Evolutionary conservation across 2,329 filamentous ascomycete species (phyloP).

Genomic region (Tolypocladium sp.): DNA sequence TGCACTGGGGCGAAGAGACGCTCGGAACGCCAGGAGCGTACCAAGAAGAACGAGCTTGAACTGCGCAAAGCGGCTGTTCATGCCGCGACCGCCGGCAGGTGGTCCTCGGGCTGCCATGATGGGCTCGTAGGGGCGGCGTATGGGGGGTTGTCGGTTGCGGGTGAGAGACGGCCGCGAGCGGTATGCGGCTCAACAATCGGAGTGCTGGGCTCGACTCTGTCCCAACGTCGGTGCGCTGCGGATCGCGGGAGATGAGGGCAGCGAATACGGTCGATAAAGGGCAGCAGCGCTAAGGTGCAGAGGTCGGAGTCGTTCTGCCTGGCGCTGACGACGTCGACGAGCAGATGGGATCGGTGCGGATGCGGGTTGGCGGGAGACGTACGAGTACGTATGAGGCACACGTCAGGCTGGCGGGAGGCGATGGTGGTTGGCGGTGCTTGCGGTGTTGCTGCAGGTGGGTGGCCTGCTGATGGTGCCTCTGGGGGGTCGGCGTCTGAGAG

Average conservation of each 20-base stretch:
- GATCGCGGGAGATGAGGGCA: not conserved
- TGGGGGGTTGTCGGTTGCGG: not conserved
- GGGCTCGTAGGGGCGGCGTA: conserved; percentile 10
- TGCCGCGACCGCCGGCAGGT: conserved; percentile 51
- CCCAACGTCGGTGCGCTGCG: not conserved
- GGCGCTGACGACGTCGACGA: conserved; percentile 6
- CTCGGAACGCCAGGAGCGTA: conserved; percentile 34
- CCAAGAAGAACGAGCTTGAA: conserved; percentile 97
- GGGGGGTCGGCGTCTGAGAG: not conserved
- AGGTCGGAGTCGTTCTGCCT: conserved; percentile 3
- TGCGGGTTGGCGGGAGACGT: not conserved
- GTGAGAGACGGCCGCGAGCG: not conserved
- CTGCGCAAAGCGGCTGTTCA: conserved; percentile 87
- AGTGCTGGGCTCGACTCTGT: not conserved
- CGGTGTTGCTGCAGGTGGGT: not conserved
- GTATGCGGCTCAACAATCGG: not conserved
- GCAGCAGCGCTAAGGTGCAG: not conserved
- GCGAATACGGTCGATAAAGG: not conserved
- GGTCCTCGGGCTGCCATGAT: conserved; percentile 79
- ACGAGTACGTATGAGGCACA: conserved; percentile 11
- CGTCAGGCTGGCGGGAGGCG: conserved; percentile 8
- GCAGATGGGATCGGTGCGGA: conserved; percentile 1
- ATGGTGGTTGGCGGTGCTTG: conserved; percentile 4
- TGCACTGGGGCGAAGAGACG: not conserved
- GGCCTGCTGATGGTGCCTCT: conserved; percentile 1